Evolutionary conservation across 1,284 basidiomycete genomes (phyloP), one percentile per base, ranked within the genome.

Genomic region (Boletellus deceptivus): DNA sequence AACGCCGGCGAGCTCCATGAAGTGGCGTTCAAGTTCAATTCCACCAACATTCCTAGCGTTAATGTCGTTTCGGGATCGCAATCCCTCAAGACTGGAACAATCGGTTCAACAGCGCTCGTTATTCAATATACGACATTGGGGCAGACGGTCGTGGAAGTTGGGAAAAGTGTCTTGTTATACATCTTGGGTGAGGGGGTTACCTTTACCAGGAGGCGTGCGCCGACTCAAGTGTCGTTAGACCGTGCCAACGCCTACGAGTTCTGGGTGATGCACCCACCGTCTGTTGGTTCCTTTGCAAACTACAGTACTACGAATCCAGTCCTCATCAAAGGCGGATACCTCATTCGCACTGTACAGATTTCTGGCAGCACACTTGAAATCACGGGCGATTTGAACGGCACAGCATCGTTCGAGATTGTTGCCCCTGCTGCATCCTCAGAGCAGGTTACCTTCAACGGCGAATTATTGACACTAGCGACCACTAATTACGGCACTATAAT

Each of bases 321-420:
- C 40, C 70, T 76, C 39, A 66, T 78, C 34, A 76, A 76, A 56
- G 76, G 77, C 47, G 76, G 75, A 22, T 78, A 78, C 46, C 64
- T 79, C 31, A 58, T 78, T 20, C 72, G 77, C 29, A 69, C 75
- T 6, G 71, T 70, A 5, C 59, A 68, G 8, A 58, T 69, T 4
- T 62, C 62, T 6, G 68, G 63, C 7, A 56, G 64, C 24, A 71
- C 64, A 13, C 67, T 78, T 14, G 68, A 70, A 17, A 62, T 78
- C 24, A 67, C 58, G 10, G 75, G 75, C 22, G 75, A 77, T 52
- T 59, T 77, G 43, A 75, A 77, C 46, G 56, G 31, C 45, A 75
- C 73, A n/a, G 49, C 73, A 25, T 64, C 60, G 6, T 73, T 77
- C 33, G 75, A 77, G 54, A 71, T 76, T 31, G 71, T 77, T 25